Evolutionary conservation across 345 rosid species (phyloP).

Genomic region (Physaria fendleri): DNA sequence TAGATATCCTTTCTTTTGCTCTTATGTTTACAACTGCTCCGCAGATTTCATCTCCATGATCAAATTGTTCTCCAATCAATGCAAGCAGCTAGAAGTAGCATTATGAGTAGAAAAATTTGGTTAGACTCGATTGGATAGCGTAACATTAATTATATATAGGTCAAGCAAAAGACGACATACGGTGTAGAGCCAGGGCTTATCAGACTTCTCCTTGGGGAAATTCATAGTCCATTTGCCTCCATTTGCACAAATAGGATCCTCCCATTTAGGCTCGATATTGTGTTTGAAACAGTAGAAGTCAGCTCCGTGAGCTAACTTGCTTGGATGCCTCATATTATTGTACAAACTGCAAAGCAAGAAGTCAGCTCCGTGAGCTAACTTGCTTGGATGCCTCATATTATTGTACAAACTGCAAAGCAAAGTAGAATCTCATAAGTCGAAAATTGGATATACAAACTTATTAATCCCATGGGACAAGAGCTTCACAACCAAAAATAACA

Average conservation of each 20-base stretch:
- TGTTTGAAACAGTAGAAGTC: conserved; percentile 87
- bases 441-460: not conserved
- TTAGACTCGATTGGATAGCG: not conserved
- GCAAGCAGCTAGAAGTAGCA: conserved; percentile 48
- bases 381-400: conserved; percentile 67
- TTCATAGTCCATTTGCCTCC: conserved; percentile 92
- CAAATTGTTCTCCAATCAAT: conserved; percentile 93
- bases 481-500: not conserved
- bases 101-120: not conserved
- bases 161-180: conserved; percentile 27
- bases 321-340: conserved; percentile 69
- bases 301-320: conserved; percentile 55
- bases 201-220: conserved; percentile 49
- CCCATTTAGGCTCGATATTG: conserved; percentile 92
- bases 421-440: not conserved
- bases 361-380: conserved; percentile 46
- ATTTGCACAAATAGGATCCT: conserved; percentile 88
- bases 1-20: conserved; percentile 48
- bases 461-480: not conserved
- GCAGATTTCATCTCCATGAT: conserved; percentile 88
- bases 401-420: conserved; percentile 61
- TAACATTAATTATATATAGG: not conserved
- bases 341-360: conserved; percentile 51
- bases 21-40: conserved; percentile 86
- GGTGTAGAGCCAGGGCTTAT: conserved; percentile 70